Base-by-base conservation (phyloP, 768 basidiomycete genomes). In the Boletus eberwhitei region DNA sequence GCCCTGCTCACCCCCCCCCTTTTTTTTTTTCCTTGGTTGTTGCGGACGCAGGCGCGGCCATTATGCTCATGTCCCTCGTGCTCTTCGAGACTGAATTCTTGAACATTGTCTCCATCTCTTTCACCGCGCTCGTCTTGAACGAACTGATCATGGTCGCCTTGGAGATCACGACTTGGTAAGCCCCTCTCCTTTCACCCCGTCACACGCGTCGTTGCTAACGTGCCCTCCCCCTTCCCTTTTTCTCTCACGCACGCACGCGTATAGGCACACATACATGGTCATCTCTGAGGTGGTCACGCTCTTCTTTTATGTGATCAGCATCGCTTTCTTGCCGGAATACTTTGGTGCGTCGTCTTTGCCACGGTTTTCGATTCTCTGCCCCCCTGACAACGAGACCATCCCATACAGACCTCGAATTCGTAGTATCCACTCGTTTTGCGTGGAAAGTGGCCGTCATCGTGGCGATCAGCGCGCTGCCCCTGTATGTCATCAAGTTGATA, bases 101-200 rank as follows among this genome's bases (percentile, higher is more conserved):
- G 61, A 97, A 98, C 68, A 98, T 99, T 56, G 97, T 99, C 31
- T 88, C 96, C 19, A 99, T 98, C 61, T 98, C 97, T 1, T 99
- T 97, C 70, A 97, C 95, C 1, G 92, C 97, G 1, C 78, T 98
- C 53, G 84, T 99, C 59, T 76, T 98, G 29, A 99, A 99, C 68
- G 97, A 98, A 68, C 83, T 99, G 48, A 93, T 98, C 73, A 99
- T 98, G 97, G 97, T 98, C 43, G 94, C 95, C 2, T 72, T 98
- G 61, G 95, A 98, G 73, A 94, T 98, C 55, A 98, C 95, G 4
- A 98, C 92, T 58, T 99, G 96, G 96, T 92, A 63, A 52, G 55
- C n/a, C 16, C 8, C 5, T 26, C 32, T 35, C 34, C 35, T 19
- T 38, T 14, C 1, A 2, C 31, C 29, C 31, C 50, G 29, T 39